Conservation (phyloP, 345 rosid species). For the Zanthoxylum bungeanum region DNA sequence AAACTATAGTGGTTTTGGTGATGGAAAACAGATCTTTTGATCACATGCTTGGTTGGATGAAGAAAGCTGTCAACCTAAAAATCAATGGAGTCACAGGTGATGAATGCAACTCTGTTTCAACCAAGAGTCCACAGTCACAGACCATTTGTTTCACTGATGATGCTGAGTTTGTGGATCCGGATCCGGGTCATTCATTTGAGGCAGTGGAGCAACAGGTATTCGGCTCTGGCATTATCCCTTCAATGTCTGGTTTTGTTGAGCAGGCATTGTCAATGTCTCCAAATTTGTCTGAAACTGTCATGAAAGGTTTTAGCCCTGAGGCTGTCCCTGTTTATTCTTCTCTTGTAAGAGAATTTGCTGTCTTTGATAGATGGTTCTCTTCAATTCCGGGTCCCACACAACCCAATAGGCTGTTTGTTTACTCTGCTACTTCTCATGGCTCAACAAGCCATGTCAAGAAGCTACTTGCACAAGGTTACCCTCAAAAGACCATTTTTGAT, state of each 20-base stretch:
- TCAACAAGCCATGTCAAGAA: constrained; percentile 80
- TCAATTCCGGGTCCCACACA: constrained; percentile 98
- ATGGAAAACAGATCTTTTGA: constrained; percentile 94
- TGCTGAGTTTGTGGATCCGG: constrained; percentile 93
- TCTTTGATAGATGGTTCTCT: constrained; percentile 90
- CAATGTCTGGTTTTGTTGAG: constrained; percentile 91
- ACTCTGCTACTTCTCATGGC: constrained; percentile 96
- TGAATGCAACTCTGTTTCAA: constrained; percentile 80
- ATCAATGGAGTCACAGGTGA: constrained; percentile 84
- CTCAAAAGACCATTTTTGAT: constrained; percentile 90
- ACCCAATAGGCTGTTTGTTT: constrained; percentile 84
- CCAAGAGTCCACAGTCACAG: constrained; percentile 31
- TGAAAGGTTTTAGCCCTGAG: constrained; percentile 83
- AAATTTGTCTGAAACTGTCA: constrained; percentile 69
- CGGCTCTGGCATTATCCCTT: constrained; percentile 62
- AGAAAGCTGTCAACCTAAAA: constrained; percentile 62
- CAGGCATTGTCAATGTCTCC: constrained; percentile 81
- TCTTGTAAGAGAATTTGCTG: constrained; percentile 69
- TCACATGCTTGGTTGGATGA: constrained; percentile 96
- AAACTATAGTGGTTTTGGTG: constrained; percentile 77
- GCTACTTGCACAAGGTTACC: constrained; percentile 78
- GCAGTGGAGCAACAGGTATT: constrained; percentile 81
- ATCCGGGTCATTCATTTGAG: constrained; percentile 96
- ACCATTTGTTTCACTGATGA: constrained; percentile 80
- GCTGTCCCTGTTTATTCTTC: constrained; percentile 66